A percentile compares a stretch with the other conserved stretches of the same genome.
phyloP scores from a whole-genome alignment of 2,329 filamentous ascomycete species.

The Trichophyton simii region DNA sequence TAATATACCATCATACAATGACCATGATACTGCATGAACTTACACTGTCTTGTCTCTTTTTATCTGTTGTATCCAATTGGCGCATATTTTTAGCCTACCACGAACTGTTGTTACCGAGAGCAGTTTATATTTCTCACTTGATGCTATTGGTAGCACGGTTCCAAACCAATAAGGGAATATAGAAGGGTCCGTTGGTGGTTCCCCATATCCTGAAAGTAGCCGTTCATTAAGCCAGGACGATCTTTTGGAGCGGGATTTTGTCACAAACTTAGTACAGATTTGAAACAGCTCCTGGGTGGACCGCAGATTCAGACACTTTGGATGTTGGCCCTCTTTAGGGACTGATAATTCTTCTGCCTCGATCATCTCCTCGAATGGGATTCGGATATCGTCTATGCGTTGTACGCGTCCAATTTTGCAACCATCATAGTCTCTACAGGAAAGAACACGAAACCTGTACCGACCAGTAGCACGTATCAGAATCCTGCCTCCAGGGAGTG shows the following conservation, averaged over 20 bases:
- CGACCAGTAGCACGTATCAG: slow-evolving; percentile 65
- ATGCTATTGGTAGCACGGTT: slow-evolving; percentile 62
- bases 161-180: slow-evolving; percentile 86
- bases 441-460: slow-evolving; percentile 61
- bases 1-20: background rate
- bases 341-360: slow-evolving; percentile 54
- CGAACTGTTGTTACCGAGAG: slow-evolving; percentile 63
- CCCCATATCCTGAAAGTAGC: slow-evolving; percentile 62
- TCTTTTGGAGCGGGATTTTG: slow-evolving; percentile 53
- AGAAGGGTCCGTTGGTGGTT: slow-evolving; percentile 62
- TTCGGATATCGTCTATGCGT: slow-evolving; percentile 65
- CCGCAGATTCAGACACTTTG: slow-evolving; percentile 10
- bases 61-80: slow-evolving; percentile 62
- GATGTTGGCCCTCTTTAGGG: slow-evolving; percentile 4
- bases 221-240: slow-evolving; percentile 63
- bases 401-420: slow-evolving; percentile 67
- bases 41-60: slow-evolving; percentile 53
- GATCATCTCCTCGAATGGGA: slow-evolving; percentile 64
- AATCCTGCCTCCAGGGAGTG: slow-evolving; percentile 67
- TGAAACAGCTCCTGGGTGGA: slow-evolving; percentile 45
- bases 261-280: slow-evolving; percentile 54
- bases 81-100: slow-evolving; percentile 70
- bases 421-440: slow-evolving; percentile 54
- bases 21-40: slow-evolving; percentile 27
- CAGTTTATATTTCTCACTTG: slow-evolving; percentile 67